phyloP scores from a whole-genome alignment of 2,329 filamentous ascomycete species.

The Venturia aucupariae region DNA sequence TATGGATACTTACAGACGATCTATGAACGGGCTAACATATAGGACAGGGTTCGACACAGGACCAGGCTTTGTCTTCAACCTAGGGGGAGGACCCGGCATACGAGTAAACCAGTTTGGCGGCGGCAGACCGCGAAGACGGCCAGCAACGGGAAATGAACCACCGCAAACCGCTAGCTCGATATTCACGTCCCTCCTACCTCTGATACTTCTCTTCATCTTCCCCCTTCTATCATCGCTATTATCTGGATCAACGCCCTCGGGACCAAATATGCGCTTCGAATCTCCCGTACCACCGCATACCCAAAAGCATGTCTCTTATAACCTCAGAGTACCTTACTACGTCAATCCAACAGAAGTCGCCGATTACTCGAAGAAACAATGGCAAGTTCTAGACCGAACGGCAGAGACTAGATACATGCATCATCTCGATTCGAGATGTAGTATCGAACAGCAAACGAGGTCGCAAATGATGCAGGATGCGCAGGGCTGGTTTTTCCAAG shows the following conservation, averaged over 20 bases:
- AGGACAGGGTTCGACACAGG: constrained; percentile 36
- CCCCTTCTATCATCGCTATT: constrained; percentile 75
- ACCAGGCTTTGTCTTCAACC: constrained; percentile 89
- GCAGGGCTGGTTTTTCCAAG: constrained; percentile 78
- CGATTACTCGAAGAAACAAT: constrained; percentile 58
- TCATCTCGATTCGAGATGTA: constrained; percentile 60
- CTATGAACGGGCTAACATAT: background rate
- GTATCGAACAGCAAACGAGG: constrained; percentile 58
- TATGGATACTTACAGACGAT: background rate
- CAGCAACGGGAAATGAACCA: constrained; percentile 38
- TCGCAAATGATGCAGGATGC: constrained; percentile 66
- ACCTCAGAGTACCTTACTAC: constrained; percentile 71
- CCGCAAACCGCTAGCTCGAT: constrained; percentile 39
- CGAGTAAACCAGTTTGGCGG: constrained; percentile 95
- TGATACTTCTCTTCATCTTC: constrained; percentile 75
- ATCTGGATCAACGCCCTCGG: constrained; percentile 39
- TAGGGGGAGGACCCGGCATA: constrained; percentile 83
- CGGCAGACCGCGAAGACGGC: constrained; percentile 62
- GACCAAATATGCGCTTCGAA: constrained; percentile 72
- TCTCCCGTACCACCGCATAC: constrained; percentile 61
- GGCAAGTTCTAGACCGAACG: constrained; percentile 63
- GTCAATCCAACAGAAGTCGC: constrained; percentile 71
- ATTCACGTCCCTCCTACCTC: constrained; percentile 70
- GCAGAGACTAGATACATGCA: constrained; percentile 68
- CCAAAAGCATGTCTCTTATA: constrained; percentile 59